Evolutionary conservation across 345 rosid genomes (phyloP).

Genomic region (Arabis alpina): DNA sequence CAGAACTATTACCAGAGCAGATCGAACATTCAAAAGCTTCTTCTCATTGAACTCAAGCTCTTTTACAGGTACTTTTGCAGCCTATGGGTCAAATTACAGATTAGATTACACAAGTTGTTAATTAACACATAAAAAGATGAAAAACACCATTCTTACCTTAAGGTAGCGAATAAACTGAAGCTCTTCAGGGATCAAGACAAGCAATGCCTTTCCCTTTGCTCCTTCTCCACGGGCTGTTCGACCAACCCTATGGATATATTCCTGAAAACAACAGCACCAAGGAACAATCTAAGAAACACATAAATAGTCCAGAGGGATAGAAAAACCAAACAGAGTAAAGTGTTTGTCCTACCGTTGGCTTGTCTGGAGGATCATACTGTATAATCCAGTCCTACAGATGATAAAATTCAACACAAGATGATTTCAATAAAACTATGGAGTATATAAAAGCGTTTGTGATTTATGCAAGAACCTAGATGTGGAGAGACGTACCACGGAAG

Average conservation of each 20-base stretch:
- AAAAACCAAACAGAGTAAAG: background rate
- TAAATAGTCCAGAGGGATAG: background rate
- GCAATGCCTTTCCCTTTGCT: constrained; percentile 90
- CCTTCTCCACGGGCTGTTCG: constrained; percentile 99
- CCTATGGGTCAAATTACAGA: constrained; percentile 46
- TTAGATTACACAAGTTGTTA: background rate
- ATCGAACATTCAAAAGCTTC: constrained; percentile 81
- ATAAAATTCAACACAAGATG: constrained; percentile 12
- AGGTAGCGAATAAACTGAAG: constrained; percentile 85
- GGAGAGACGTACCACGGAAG: constrained; percentile 72
- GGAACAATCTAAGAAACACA: constrained; percentile 18
- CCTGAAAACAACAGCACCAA: constrained; percentile 54
- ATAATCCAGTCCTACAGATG: constrained; percentile 90
- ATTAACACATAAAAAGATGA: background rate
- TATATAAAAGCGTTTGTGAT: background rate
- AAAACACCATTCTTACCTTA: constrained; percentile 52
- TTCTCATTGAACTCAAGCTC: constrained; percentile 85
- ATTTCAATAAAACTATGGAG: background rate
- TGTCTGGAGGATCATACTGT: constrained; percentile 99
- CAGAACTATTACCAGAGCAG: constrained; percentile 71
- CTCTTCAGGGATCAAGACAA: constrained; percentile 93
- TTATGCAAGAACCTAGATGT: constrained; percentile 1
- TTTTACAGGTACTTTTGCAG: constrained; percentile 89
- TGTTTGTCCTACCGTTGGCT: constrained; percentile 64
- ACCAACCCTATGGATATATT: constrained; percentile 98